Percentiles rank a stretch among this genome's conserved stretches.
Conservation (phyloP, 2,329 filamentous ascomycete genomes). For the Fusarium sp. region DNA sequence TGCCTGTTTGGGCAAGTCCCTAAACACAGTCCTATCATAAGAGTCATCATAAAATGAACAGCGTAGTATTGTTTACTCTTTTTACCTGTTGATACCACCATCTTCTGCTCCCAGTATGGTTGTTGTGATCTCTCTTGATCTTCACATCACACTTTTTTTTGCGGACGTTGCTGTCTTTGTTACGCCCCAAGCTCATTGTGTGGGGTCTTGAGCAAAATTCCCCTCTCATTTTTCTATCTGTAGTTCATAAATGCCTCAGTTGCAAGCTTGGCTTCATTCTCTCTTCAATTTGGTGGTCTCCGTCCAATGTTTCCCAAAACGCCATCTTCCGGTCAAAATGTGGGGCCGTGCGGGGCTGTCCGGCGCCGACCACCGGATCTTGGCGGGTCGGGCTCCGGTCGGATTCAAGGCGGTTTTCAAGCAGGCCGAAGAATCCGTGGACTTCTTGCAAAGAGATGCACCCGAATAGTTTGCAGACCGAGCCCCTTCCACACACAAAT, state of each 20-base stretch:
- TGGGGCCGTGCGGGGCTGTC: background rate
- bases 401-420: background rate
- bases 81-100: background rate
- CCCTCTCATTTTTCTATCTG: background rate
- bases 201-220: too few relatives aligned
- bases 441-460: background rate
- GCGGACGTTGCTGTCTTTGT: background rate
- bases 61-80: background rate
- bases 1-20: too few relatives aligned
- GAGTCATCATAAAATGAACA: too few relatives aligned
- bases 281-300: background rate
- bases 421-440: background rate
- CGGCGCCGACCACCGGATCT: background rate
- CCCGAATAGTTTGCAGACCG: background rate
- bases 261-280: background rate
- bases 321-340: background rate
- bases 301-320: background rate
- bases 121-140: background rate
- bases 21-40: too few relatives aligned
- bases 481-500: background rate
- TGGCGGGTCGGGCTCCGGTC: background rate
- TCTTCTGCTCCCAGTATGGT: background rate
- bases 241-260: background rate
- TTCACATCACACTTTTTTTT: background rate
- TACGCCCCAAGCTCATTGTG: accelerated